Evolutionary conservation across 495 filamentous ascomycete species (phyloP).

Genomic region (Staphylotrichum longicolle): DNA sequence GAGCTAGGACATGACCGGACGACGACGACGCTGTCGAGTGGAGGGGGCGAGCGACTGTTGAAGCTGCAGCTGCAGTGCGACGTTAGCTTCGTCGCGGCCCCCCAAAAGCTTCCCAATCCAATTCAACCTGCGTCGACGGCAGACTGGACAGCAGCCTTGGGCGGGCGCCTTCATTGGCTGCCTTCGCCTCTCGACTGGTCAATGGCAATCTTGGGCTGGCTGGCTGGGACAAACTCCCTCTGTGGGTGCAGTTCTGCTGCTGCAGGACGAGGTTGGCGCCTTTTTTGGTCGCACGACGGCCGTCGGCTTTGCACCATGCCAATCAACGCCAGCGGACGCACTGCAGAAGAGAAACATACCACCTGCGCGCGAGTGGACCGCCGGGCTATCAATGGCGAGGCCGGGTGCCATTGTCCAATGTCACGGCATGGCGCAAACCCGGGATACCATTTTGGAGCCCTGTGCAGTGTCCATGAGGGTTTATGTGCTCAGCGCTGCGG

Average conservation of each 20-base stretch:
- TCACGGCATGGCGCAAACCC: constrained; percentile 11
- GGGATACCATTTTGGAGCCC: constrained; percentile 13
- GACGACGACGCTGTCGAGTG: constrained; percentile 17
- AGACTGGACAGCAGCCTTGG: constrained; percentile 23
- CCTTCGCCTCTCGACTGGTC: constrained; percentile 17
- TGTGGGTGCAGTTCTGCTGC: constrained; percentile 15
- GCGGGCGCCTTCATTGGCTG: constrained; percentile 28
- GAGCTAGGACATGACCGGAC: not conserved
- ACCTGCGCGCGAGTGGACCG: not conserved
- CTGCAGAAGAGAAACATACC: constrained; percentile 11
- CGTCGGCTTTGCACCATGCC: constrained; percentile 3
- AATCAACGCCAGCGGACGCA: constrained; percentile 8
- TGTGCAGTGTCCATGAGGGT: not conserved
- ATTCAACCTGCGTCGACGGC: constrained; percentile 16
- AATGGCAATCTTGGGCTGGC: constrained; percentile 19
- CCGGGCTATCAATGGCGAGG: not conserved
- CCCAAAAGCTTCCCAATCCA: constrained; percentile 17
- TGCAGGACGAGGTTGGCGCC: constrained; percentile 11
- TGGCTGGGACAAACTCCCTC: constrained; percentile 11
- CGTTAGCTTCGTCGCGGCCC: constrained; percentile 4
- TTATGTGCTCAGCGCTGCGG: not conserved
- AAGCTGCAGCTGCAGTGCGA: constrained; percentile 26
- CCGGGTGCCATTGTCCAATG: constrained; percentile 15
- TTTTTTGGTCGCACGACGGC: constrained; percentile 2
- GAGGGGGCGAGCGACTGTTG: constrained; percentile 15